Evolutionary conservation across 2,329 filamentous ascomycete genomes (phyloP).

Genomic region (Fusarium gaditjirri): DNA sequence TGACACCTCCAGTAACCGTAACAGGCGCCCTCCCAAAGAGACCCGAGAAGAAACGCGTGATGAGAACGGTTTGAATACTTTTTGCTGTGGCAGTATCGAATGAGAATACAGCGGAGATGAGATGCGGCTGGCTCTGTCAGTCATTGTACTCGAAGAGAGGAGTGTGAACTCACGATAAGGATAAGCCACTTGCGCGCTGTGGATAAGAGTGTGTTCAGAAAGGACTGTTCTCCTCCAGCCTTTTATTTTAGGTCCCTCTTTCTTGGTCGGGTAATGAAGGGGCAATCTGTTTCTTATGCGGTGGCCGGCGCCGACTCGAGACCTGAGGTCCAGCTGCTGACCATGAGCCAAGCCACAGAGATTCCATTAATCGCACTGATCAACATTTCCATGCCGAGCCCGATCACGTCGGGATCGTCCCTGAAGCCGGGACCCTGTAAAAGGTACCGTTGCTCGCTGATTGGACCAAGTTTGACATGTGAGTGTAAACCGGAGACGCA

Average conservation of each 20-base stretch:
- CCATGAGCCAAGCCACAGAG: neutral
- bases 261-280: neutral
- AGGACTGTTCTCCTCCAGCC: neutral
- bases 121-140: too few species aligned
- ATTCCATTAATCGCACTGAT: rapidly evolving
- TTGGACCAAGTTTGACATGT: neutral
- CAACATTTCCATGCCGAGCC: rapidly evolving
- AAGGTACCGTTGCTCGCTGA: neutral
- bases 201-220: neutral
- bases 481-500: neutral
- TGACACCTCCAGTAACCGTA: neutral
- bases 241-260: neutral
- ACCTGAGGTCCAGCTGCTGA: neutral
- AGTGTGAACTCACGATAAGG: neutral
- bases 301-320: neutral
- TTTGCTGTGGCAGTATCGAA: neutral
- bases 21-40: neutral
- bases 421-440: neutral
- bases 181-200: neutral
- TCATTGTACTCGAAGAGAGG: rapidly evolving
- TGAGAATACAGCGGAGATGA: neutral
- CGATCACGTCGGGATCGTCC: neutral
- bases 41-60: neutral
- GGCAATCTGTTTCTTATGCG: neutral
- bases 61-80: neutral